These are phyloP conservation scores for Fusarium austroafricanum DNA, from an alignment of 2,329 filamentous ascomycete genomes.

Conservation along the genomic window DNA sequence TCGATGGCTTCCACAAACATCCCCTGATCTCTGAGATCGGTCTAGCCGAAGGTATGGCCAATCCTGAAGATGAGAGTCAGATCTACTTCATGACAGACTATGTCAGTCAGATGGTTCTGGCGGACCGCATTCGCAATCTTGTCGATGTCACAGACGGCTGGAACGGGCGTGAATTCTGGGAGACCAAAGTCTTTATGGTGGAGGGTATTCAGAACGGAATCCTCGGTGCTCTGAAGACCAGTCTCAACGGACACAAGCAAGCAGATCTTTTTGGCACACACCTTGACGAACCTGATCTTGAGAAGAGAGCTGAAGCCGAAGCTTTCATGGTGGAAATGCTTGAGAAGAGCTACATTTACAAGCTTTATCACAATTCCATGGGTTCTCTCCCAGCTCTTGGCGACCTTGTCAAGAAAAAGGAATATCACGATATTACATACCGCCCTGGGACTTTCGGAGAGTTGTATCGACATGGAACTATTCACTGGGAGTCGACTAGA, in stretches of 20 bases:
- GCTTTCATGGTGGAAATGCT: constrained; percentile 50
- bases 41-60: constrained; percentile 45
- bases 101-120: constrained; percentile 52
- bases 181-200: constrained; percentile 49
- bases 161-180: constrained; percentile 50
- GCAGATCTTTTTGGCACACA: constrained; percentile 48
- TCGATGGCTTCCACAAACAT: constrained; percentile 48
- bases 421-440: constrained; percentile 45
- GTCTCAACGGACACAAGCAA: constrained; percentile 46
- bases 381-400: constrained; percentile 48
- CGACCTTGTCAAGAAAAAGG: constrained; percentile 48
- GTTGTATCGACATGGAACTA: constrained; percentile 51
- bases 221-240: constrained; percentile 48
- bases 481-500: constrained; percentile 49
- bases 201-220: constrained; percentile 50
- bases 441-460: constrained; percentile 51
- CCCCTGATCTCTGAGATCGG: constrained; percentile 50
- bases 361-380: constrained; percentile 53
- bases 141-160: constrained; percentile 47
- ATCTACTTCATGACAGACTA: constrained; percentile 51
- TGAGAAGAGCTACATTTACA: constrained; percentile 52
- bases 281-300: constrained; percentile 48
- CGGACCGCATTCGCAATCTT: constrained; percentile 50
- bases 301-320: constrained; percentile 45
- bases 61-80: constrained; percentile 24